Evolutionary conservation across 75 land plant genomes (phyloP), one percentile per base, ranked within the genome.

Genomic region (Pseudotsuga menziesii): DNA sequence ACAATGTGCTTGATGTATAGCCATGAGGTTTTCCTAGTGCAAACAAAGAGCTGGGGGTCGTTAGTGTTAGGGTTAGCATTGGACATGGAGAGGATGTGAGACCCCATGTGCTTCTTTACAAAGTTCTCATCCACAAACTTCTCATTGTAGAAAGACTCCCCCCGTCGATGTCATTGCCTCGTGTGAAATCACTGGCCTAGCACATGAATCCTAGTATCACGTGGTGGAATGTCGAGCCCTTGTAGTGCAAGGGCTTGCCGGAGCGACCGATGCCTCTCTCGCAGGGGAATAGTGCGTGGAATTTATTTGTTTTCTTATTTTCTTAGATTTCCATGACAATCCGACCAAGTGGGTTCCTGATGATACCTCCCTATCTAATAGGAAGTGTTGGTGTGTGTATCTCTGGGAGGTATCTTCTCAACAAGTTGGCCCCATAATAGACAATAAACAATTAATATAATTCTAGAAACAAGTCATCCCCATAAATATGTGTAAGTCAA

Each of bases 141-240:
- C 59, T 70, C 44, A 0, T 89, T 92, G 76, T 91, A 89, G 81
- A 91, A 89, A 9, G 92, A 87, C 78, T 91, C 94, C 16, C 96
- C 94, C 22, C 96, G n/a, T n/a, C 94, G 54, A 90, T 93, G 4
- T 94, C 96, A 73, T 93, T 87, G 20, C 93, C 91, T 48, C 77
- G 79, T 36, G 93, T 91, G 84, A 91, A 91, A 73, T 89, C 93
- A n/a, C 93, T 91, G 66, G 91, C 93, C 89, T 92, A 93, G 90
- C 95, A 93, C 95, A 93, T 93, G 81, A 93, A 93, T 7, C 76
- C 73, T 4, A 94, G 95, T 86, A 93, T 93, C 81, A 93, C 95
- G 19, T 94, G 84, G 88, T 93, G 95, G 88, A 93, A 93, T 32
- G 72, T 36, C 4, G 94, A 93, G 5, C 90, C 89, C 83, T 93